phyloP scores from a whole-genome alignment of 2,329 filamentous ascomycete species.

The Dissoconium aciculare region DNA sequence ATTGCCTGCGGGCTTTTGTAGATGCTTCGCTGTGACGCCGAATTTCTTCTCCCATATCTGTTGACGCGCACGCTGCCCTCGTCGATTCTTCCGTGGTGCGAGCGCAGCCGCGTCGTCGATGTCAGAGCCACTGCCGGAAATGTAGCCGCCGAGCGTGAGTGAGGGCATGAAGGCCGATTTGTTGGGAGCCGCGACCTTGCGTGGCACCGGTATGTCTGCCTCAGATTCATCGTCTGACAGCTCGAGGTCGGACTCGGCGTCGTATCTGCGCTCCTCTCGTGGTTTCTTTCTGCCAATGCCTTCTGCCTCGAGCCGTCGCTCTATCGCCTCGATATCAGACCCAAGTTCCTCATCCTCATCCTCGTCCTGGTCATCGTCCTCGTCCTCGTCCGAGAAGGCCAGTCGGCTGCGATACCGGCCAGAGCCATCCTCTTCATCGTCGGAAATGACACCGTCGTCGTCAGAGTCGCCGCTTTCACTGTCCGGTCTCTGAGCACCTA shows the following conservation, averaged over 20 bases:
- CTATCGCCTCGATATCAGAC: slow-evolving; percentile 15
- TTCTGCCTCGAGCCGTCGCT: slow-evolving; percentile 15
- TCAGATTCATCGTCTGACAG: slow-evolving; percentile 12
- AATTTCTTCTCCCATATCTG: slow-evolving; percentile 71
- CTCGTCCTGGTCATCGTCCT: slow-evolving; percentile 17
- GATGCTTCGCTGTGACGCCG: slow-evolving; percentile 54
- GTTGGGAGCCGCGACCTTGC: slow-evolving; percentile 11
- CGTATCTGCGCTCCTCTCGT: slow-evolving; percentile 4
- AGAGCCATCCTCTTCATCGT: slow-evolving; percentile 25
- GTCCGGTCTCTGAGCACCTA: slow-evolving; percentile 8
- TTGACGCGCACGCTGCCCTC: slow-evolving; percentile 63
- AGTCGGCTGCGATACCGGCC: slow-evolving; percentile 27
- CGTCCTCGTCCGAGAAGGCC: slow-evolving; percentile 25
- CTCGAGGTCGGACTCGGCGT: slow-evolving; percentile 10
- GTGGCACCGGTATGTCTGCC: slow-evolving; percentile 13
- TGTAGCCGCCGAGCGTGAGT: slow-evolving; percentile 62
- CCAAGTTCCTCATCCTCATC: slow-evolving; percentile 10
- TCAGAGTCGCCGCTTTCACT: slow-evolving; percentile 2
- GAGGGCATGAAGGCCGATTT: slow-evolving; percentile 55
- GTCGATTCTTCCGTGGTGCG: slow-evolving; percentile 52
- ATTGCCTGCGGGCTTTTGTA: slow-evolving; percentile 36
- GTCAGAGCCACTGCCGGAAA: slow-evolving; percentile 61
- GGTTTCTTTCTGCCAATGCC: slow-evolving; percentile 9
- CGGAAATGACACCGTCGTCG: slow-evolving; percentile 10
- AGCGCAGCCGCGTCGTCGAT: slow-evolving; percentile 44